Base-by-base conservation (phyloP, 116 monocot species). In the Phalaenopsis hybrid region DNA sequence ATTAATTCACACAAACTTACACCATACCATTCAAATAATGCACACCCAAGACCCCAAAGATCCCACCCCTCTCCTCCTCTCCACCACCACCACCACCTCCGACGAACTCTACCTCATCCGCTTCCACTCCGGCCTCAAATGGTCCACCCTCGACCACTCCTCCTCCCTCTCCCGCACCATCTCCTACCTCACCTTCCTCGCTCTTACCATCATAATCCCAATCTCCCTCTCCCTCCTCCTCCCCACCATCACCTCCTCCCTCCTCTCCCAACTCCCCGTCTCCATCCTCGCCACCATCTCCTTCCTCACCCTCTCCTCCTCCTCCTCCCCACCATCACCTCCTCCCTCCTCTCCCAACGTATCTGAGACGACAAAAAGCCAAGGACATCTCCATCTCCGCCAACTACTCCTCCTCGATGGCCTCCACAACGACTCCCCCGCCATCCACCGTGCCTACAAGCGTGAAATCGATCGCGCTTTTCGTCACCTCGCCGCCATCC, bases 61-160 rank as follows among this genome's bases (percentile, higher is more conserved):
- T 37, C 72, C 12, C 72, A 37, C 37, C 4, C 12, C 15, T 41
- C 72, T 37, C 9, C 72, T 72, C 46, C 20, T 75, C n/a, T 89
- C 86, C 83, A 68, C 87, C 69, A 79, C 85, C 65, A 73, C n/a
- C n/a, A n/a, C n/a, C n/a, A n/a, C 89, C 45, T 25, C 44, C 75
- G 94, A 94, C 74, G 94, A 94, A 85, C 90, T 92, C 52, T 82
- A 79, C 21, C 87, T 94, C 59, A 81, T 79, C 17, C 87, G 84
- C 80, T 85, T 94, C 86, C 76, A 92, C 21, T 76, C 92, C 51
- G 79, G 87, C 85, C 90, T 94, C 72, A 81, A 80, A 9, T 89
- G 85, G 85, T 94, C 92, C 76, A 83, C 85, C 2, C 87, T 94
- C n/a, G 94, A 94, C 88, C 92, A 92, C 81, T 89, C 90, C 31